Percentiles rank a stretch among this genome's conserved stretches.
Conservation (phyloP, 2,329 filamentous ascomycete genomes). For the Akanthomyces muscarius region DNA sequence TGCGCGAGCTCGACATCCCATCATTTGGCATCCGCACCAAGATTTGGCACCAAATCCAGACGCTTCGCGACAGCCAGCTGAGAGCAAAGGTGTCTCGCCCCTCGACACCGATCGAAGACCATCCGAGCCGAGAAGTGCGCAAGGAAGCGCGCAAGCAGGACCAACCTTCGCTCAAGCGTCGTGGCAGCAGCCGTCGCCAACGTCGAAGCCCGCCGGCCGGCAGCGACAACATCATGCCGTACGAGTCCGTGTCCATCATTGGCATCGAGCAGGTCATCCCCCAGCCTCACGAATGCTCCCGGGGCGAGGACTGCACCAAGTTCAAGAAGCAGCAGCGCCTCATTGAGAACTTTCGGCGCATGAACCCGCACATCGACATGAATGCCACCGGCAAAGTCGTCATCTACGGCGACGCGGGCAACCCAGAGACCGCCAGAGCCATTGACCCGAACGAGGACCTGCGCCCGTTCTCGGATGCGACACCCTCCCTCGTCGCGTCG, state of each 20-base stretch:
- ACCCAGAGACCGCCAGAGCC: slow-evolving; percentile 60
- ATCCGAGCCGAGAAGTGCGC: slow-evolving; percentile 47
- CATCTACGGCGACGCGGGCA: slow-evolving; percentile 74
- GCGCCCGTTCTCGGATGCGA: slow-evolving; percentile 69
- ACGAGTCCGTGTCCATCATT: slow-evolving; percentile 85
- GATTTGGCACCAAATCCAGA: slow-evolving; percentile 75
- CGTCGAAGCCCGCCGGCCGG: slow-evolving; percentile 29
- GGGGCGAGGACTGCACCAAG: slow-evolving; percentile 81
- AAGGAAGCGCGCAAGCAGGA: slow-evolving; percentile 42
- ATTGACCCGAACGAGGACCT: slow-evolving; percentile 50
- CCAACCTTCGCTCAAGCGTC: slow-evolving; percentile 31
- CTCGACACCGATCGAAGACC: slow-evolving; percentile 59
- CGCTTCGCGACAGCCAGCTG: slow-evolving; percentile 56
- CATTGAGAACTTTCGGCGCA: slow-evolving; percentile 69
- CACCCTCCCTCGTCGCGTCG: slow-evolving; percentile 82
- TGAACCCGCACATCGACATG: slow-evolving; percentile 63
- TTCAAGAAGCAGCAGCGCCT: slow-evolving; percentile 76
- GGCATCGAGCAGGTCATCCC: slow-evolving; percentile 87
- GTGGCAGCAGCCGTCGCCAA: slow-evolving; percentile 37
- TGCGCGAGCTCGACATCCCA: slow-evolving; percentile 74
- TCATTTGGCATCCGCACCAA: slow-evolving; percentile 79
- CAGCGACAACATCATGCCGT: slow-evolving; percentile 68
- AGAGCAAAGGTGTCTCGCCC: slow-evolving; percentile 49
- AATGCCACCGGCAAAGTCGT: slow-evolving; percentile 63
- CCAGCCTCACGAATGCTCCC: slow-evolving; percentile 77